Percentiles rank a stretch among this genome's conserved stretches.
phyloP scores from a whole-genome alignment of 768 basidiomycete genomes.

The Suillus fuscotomentosus region DNA sequence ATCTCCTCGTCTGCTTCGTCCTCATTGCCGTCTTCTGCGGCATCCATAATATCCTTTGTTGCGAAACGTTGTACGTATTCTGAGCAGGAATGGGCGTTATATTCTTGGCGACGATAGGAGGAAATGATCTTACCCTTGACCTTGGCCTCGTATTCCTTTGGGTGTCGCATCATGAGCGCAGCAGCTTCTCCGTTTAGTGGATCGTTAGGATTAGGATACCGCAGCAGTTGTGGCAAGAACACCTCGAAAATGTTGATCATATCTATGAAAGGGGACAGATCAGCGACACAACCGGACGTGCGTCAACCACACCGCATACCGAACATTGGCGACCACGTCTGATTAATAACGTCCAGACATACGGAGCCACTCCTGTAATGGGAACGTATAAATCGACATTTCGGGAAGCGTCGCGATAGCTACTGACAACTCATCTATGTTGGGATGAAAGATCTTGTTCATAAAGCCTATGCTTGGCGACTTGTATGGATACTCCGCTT shows the following conservation, averaged over 20 bases:
- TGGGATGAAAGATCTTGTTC: conserved; percentile 99
- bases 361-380: conserved; percentile 86
- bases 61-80: conserved; percentile 97
- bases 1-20: conserved; percentile 81
- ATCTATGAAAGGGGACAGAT: conserved; percentile 48
- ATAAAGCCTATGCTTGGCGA: conserved; percentile 99
- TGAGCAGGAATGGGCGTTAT: conserved; percentile 29
- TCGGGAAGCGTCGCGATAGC: conserved; percentile 6
- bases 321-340: conserved; percentile 99
- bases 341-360: conserved; percentile 97
- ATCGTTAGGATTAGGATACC: conserved; percentile 98
- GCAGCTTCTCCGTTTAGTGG: conserved; percentile 98
- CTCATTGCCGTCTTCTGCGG: conserved; percentile 56
- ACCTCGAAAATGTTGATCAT: conserved; percentile 99
- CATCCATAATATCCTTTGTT: conserved; percentile 86
- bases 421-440: conserved; percentile 95
- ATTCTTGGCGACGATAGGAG: background rate
- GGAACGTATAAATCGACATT: conserved; percentile 10
- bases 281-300: background rate
- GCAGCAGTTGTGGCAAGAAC: conserved; percentile 93
- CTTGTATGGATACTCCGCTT: conserved; percentile 98
- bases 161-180: conserved; percentile 94
- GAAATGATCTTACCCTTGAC: conserved; percentile 69
- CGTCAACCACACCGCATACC: conserved; percentile 51
- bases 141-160: conserved; percentile 91